Percentiles rank a stretch among this genome's conserved stretches.
Conservation (phyloP, 352 stramenopile species). For the Globisporangium cylindrosporum region DNA sequence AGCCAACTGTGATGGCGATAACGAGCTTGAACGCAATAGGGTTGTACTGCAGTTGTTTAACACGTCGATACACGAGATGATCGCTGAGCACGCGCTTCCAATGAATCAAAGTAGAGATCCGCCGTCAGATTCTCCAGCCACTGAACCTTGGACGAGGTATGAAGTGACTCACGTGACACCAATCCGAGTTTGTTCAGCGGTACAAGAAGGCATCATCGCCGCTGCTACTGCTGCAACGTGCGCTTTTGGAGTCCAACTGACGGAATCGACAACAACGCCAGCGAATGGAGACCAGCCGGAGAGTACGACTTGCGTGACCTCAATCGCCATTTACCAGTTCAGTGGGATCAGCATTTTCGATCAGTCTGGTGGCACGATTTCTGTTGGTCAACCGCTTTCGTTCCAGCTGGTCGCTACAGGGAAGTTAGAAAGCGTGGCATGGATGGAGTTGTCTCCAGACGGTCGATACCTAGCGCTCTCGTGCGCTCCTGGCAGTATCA, state of each 20-base stretch:
- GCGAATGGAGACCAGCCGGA: neutral
- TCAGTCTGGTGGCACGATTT: neutral
- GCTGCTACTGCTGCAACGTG: neutral
- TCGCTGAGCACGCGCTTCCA: neutral
- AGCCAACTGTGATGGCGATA: neutral
- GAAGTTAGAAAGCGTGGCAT: slow-evolving; percentile 5
- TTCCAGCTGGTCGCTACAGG: slow-evolving; percentile 11
- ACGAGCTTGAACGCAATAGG: neutral
- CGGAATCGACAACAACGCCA: neutral
- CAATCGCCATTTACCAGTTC: slow-evolving; percentile 6
- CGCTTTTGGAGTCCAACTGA: slow-evolving; percentile 4
- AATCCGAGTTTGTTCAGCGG: neutral
- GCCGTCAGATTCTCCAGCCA: neutral
- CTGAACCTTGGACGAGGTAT: neutral
- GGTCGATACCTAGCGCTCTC: slow-evolving; percentile 24
- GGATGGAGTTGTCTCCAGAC: slow-evolving; percentile 29
- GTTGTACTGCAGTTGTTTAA: slow-evolving; percentile 9
- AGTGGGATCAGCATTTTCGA: neutral
- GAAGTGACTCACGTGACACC: slow-evolving; percentile 10
- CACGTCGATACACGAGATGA: neutral
- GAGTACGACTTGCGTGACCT: neutral
- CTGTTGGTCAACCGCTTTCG: neutral
- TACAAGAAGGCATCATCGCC: neutral
- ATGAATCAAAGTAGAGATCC: neutral
- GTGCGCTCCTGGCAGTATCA: slow-evolving; percentile 5